Evolutionary conservation across 495 filamentous ascomycete genomes (phyloP).

Genomic region (Schizothecium vesticola): DNA sequence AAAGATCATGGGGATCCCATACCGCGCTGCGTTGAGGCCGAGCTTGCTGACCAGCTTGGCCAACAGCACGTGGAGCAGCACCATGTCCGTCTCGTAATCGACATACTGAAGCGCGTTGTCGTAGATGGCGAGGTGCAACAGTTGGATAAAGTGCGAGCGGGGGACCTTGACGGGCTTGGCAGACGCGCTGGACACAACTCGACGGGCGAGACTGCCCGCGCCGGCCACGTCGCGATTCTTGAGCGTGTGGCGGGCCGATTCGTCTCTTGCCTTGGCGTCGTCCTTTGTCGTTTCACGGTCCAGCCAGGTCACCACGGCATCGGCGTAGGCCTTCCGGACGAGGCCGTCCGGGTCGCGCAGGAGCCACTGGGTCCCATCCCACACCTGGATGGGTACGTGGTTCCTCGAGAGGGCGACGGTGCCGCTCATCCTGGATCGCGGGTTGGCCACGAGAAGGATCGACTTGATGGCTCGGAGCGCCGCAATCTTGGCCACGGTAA

Average conservation of each 20-base stretch:
- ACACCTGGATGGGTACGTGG: slow-evolving; percentile 67
- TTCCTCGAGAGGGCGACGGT: slow-evolving; percentile 63
- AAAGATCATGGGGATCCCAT: slow-evolving; percentile 81
- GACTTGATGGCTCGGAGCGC: slow-evolving; percentile 77
- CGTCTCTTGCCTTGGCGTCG: slow-evolving; percentile 58
- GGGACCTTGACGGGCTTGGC: slow-evolving; percentile 50
- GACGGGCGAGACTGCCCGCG: slow-evolving; percentile 43
- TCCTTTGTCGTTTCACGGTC: slow-evolving; percentile 66
- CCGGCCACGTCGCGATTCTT: slow-evolving; percentile 31
- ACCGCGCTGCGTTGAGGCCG: slow-evolving; percentile 76
- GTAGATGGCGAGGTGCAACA: slow-evolving; percentile 83
- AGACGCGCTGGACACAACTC: slow-evolving; percentile 65
- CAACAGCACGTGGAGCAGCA: slow-evolving; percentile 70
- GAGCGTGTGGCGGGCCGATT: slow-evolving; percentile 36
- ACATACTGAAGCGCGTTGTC: slow-evolving; percentile 72
- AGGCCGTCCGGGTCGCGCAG: slow-evolving; percentile 68
- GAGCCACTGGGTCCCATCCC: slow-evolving; percentile 90
- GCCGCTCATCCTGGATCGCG: slow-evolving; percentile 51
- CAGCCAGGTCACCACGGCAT: slow-evolving; percentile 78
- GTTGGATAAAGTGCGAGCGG: slow-evolving; percentile 66
- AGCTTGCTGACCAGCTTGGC: slow-evolving; percentile 65
- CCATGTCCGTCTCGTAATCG: slow-evolving; percentile 63
- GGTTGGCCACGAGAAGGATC: slow-evolving; percentile 73
- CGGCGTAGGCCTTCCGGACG: slow-evolving; percentile 76
- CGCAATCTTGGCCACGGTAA: slow-evolving; percentile 64